Conservation (phyloP, 2,329 filamentous ascomycete species). For the Fusarium sororula region DNA sequence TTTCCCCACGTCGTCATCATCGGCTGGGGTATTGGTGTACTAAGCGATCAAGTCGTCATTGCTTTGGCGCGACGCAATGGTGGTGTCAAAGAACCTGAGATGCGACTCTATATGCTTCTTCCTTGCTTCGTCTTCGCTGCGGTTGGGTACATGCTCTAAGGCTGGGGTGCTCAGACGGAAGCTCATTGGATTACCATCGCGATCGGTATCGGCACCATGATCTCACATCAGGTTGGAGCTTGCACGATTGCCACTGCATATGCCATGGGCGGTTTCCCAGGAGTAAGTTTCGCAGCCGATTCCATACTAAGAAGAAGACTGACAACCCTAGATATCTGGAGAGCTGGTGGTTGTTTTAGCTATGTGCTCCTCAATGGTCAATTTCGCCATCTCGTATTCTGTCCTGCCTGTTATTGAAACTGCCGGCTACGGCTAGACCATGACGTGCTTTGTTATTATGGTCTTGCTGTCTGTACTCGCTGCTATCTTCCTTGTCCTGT, state of each 20-base stretch:
- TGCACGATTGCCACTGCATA: background rate
- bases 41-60: too few relatives aligned
- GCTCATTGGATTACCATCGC: too few relatives aligned
- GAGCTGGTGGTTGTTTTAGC: background rate
- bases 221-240: background rate
- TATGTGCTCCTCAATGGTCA: background rate
- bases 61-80: too few relatives aligned
- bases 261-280: background rate
- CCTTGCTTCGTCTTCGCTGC: too few relatives aligned
- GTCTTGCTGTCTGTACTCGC: background rate
- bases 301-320: accelerated
- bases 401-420: background rate
- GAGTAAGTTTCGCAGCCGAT: accelerated
- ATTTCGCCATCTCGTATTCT: background rate
- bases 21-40: too few relatives aligned
- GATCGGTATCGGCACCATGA: background rate
- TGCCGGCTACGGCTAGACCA: background rate
- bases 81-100: too few relatives aligned
- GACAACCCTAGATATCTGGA: background rate
- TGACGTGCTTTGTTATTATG: background rate
- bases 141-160: too few relatives aligned
- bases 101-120: too few relatives aligned
- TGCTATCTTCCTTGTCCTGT: background rate
- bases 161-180: too few relatives aligned
- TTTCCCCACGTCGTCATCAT: background rate